phyloP scores from a whole-genome alignment of 352 stramenopile species.

The Globisporangium yorkense region DNA sequence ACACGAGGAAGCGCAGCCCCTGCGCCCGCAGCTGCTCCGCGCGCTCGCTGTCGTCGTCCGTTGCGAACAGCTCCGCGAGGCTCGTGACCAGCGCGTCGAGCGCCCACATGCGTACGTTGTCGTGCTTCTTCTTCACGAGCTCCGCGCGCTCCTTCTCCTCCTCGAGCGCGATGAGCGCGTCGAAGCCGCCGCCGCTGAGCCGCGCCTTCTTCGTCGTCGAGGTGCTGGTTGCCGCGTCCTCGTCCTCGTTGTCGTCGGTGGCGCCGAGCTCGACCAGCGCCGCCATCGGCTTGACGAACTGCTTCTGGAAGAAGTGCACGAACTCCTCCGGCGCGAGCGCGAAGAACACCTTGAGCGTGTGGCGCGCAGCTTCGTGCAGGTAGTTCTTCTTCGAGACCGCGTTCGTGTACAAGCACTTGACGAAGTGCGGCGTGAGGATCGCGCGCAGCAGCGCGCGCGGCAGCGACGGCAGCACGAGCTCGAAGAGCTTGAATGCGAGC shows the following conservation, averaged over 20 bases:
- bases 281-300: slow-evolving; percentile 57
- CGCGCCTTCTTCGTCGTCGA: slow-evolving; percentile 25
- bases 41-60: slow-evolving; percentile 13
- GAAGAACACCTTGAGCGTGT: slow-evolving; percentile 61
- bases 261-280: slow-evolving; percentile 38
- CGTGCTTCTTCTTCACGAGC: slow-evolving; percentile 36
- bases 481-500: slow-evolving; percentile 79
- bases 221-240: slow-evolving; percentile 19
- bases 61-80: slow-evolving; percentile 32
- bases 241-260: slow-evolving; percentile 27
- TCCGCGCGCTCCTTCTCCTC: slow-evolving; percentile 75
- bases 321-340: slow-evolving; percentile 46
- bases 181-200: slow-evolving; percentile 43
- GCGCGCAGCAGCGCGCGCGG: slow-evolving; percentile 40
- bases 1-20: slow-evolving; percentile 57
- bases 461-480: slow-evolving; percentile 54
- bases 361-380: slow-evolving; percentile 68
- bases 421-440: slow-evolving; percentile 69
- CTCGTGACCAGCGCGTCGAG: slow-evolving; percentile 55
- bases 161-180: slow-evolving; percentile 67
- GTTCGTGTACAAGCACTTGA: slow-evolving; percentile 84
- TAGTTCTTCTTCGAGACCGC: slow-evolving; percentile 76
- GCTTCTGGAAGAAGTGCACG: slow-evolving; percentile 64
- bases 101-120: slow-evolving; percentile 69
- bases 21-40: slow-evolving; percentile 25